Conservation (phyloP, 2,329 filamentous ascomycete species). For the Neophaeococcomyces mojaviensis region DNA sequence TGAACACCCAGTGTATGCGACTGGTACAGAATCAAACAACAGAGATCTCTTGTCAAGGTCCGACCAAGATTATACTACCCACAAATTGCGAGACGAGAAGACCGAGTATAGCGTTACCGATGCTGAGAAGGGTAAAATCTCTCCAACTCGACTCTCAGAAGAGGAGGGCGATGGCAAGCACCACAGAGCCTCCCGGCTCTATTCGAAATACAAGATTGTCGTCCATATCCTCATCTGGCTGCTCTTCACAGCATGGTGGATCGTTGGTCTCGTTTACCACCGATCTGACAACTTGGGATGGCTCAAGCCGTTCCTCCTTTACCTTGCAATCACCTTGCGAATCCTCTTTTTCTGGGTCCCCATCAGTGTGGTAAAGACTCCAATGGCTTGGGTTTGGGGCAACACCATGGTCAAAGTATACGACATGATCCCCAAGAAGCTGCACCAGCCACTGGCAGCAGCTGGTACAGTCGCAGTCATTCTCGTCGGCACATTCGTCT, state of each 20-base stretch:
- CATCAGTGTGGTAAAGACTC: slow-evolving; percentile 56
- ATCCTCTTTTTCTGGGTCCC: slow-evolving; percentile 68
- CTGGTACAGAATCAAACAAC: slow-evolving; percentile 35
- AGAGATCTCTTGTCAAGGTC: slow-evolving; percentile 28
- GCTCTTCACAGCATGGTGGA: slow-evolving; percentile 56
- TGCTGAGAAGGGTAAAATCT: slow-evolving; percentile 35
- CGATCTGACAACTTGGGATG: slow-evolving; percentile 64
- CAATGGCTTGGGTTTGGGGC: slow-evolving; percentile 61
- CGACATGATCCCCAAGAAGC: slow-evolving; percentile 57
- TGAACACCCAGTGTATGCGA: slow-evolving; percentile 44
- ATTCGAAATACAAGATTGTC: slow-evolving; percentile 40
- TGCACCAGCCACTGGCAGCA: slow-evolving; percentile 58
- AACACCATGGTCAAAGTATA: slow-evolving; percentile 54
- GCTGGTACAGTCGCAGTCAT: slow-evolving; percentile 61
- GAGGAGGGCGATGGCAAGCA: slow-evolving; percentile 28
- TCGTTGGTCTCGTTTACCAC: slow-evolving; percentile 65
- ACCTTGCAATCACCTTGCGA: slow-evolving; percentile 65
- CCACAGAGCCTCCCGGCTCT: slow-evolving; percentile 33
- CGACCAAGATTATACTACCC: slow-evolving; percentile 36
- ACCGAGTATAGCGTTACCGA: slow-evolving; percentile 24
- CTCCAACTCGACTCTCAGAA: slow-evolving; percentile 19
- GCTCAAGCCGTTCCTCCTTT: slow-evolving; percentile 77
- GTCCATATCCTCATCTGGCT: slow-evolving; percentile 35
- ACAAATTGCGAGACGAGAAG: slow-evolving; percentile 27
- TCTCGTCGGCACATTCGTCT: slow-evolving; percentile 69